Base-by-base conservation (phyloP, 2,329 filamentous ascomycete species). In the Diplodia seriata region DNA sequence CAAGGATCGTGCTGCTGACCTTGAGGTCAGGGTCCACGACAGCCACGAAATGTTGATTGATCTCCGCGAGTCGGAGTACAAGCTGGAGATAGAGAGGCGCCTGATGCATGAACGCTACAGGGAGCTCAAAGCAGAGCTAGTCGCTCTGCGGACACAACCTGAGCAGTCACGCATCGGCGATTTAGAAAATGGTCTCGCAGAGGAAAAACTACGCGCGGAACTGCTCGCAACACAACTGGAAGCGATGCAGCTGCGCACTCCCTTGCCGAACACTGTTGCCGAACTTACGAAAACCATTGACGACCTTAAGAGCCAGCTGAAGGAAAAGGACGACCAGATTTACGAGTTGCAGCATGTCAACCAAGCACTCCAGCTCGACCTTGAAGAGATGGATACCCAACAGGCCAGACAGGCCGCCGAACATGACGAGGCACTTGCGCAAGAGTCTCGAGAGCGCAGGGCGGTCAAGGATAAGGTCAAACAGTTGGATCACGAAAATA, bases 271-370 rank as follows among this genome's bases (percentile, higher is more conserved):
- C n/a, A 65, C 74, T 50, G 74, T 79, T 15, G 75, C 77, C 67
- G 73, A 73, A 40, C 75, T 79, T 0, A 73, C 78, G 43, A 73
- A 76, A 26, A 73, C 77, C 56, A 71, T 77, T 15, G 74, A 74
- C 23, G 70, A 2, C 23, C 18, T 67, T 7, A 29, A 62, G 11
- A 23, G 40, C 36, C 55, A 20, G 8, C 23, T 62, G 3, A 31
- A 43, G 49, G 66, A 67, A 29, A 67, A 55, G 12, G 56, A 67
- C 33, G 56, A 57, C 29, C 66, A 61, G 40, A 18, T 67, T 14
- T 59, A 68, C n/a, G 70, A 74, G 11, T 68, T 78, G n/a, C 71
- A 76, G 31, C 68, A 66, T 20, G 72, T 74, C 6, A 71, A 69
- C 20, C 67, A 71, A 23, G 68, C 70, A 6, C 50, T 77, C 23